A percentile compares a stretch with the other conserved stretches of the same genome.
These are phyloP conservation scores for Dimocarpus longan DNA, from an alignment of 345 rosid genomes.

Conservation along the genomic window DNA sequence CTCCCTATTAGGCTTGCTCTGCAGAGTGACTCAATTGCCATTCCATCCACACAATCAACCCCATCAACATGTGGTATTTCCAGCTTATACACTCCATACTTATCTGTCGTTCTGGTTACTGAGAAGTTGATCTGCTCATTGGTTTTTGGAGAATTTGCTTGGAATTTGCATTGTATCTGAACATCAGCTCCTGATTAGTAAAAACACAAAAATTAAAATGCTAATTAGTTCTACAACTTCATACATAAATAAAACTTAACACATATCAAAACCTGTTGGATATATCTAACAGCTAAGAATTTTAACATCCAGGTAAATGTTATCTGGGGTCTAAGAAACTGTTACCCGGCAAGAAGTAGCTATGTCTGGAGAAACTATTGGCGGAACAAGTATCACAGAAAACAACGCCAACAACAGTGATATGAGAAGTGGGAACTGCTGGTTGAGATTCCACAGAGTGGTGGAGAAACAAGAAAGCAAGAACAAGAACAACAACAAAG, in stretches of 20 bases:
- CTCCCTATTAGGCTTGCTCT: constrained; percentile 52
- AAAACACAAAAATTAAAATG: background rate
- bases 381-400: constrained; percentile 72
- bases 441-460: constrained; percentile 25
- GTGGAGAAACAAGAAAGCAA: constrained; percentile 40
- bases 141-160: constrained; percentile 66
- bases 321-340: background rate
- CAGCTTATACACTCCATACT: constrained; percentile 65
- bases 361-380: constrained; percentile 68
- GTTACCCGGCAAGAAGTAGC: constrained; percentile 90
- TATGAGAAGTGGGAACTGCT: constrained; percentile 46
- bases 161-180: constrained; percentile 69
- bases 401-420: constrained; percentile 78
- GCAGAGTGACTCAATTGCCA: constrained; percentile 58
- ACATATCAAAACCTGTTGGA: background rate
- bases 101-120: constrained; percentile 72
- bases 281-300: background rate
- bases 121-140: constrained; percentile 67
- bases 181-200: constrained; percentile 65
- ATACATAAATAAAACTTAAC: too few relatives aligned
- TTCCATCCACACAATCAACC: constrained; percentile 71
- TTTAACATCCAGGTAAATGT: too few relatives aligned
- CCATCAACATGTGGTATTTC: constrained; percentile 82
- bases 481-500: constrained; percentile 34
- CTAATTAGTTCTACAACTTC: background rate